These are phyloP conservation scores for Tirmania nivea DNA, from an alignment of 495 filamentous ascomycete species.

Conservation along the genomic window DNA sequence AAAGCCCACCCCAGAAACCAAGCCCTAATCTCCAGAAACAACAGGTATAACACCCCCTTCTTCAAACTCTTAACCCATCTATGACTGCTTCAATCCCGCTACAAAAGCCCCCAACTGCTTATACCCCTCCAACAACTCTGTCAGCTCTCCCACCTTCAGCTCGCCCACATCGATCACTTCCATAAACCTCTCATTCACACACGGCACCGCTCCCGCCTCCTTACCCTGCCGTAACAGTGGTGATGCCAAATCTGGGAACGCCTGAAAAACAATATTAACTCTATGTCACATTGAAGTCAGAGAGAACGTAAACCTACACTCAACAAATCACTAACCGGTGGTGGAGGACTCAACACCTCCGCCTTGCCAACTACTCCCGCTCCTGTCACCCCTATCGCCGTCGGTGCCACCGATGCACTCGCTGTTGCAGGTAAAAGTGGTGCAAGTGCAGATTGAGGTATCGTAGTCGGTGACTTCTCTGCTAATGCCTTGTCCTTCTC, in stretches of 20 bases:
- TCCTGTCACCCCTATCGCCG: conserved; percentile 1
- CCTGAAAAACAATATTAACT: conserved; percentile 22
- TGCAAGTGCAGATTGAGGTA: conserved; percentile 6
- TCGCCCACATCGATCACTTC: conserved; percentile 57
- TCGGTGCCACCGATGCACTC: conserved; percentile 6
- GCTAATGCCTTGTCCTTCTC: background rate
- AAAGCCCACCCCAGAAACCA: too few species aligned
- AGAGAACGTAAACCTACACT: conserved; percentile 2
- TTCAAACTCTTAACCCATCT: too few species aligned
- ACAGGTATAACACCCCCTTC: too few species aligned
- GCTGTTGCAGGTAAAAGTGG: conserved; percentile 3
- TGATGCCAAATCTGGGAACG: conserved; percentile 37
- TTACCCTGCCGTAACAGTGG: conserved; percentile 28
- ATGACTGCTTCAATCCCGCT: background rate
- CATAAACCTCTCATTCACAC: conserved; percentile 62
- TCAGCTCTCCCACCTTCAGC: conserved; percentile 58
- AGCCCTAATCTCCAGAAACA: too few species aligned
- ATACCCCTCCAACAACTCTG: conserved; percentile 69
- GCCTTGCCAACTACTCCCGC: too few species aligned
- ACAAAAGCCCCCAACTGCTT: conserved; percentile 43
- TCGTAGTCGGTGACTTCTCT: too few species aligned
- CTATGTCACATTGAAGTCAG: conserved; percentile 6
- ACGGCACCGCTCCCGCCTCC: conserved; percentile 33
- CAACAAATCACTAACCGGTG: conserved; percentile 13
- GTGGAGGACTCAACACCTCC: conserved; percentile 2